Base-by-base conservation (phyloP, 1,139 yeast species). In the Candida neerlandica region DNA sequence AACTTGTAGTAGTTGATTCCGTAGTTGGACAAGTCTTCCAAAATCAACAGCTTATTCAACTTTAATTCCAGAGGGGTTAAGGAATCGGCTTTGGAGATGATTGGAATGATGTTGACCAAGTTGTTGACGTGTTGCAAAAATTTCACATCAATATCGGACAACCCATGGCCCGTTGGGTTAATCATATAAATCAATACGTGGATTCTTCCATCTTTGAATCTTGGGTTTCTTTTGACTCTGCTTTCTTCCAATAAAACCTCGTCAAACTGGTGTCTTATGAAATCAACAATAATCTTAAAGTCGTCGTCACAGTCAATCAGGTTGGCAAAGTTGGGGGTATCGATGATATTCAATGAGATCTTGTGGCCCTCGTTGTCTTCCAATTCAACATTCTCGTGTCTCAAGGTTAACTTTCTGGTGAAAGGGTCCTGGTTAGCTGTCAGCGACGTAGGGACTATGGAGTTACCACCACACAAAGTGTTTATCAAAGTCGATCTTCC, bases 261-360 rank as follows among this genome's bases (percentile, higher is more conserved):
- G 60, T 77, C 81, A 60, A 71, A 76, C 19, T 77, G 79, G 53
- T 74, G 77, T 68, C 80, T 73, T 58, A 77, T 74, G 52, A 75
- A 77, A 57, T 76, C 80, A 45, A 76, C 80, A 45, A 77, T 66
- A 43, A 75, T 68, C 57, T 73, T 73, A 57, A 73, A 73, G 54
- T 73, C 78, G 38, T 73, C 77, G 50, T 67, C 73, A 65, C 82
- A 60, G 60, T 75, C 68, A 55, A 86, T 73, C 57, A 75, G 81
- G 59, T 86, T 89, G 52, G 95, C 96, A 70, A 86, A 89, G 35
- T 90, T 90, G 3, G 94, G 94, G 0, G 94, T 86, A 56, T 76
- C 81, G 49, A 76, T 76, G 49, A 76, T 75, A 54, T 76, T 76
- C 48, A 76, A 64, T 41, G 75, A 70, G 52, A 76, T 76, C 63